phyloP scores from a whole-genome alignment of 2,329 filamentous ascomycete species.

The Penicillium griseofulvum region DNA sequence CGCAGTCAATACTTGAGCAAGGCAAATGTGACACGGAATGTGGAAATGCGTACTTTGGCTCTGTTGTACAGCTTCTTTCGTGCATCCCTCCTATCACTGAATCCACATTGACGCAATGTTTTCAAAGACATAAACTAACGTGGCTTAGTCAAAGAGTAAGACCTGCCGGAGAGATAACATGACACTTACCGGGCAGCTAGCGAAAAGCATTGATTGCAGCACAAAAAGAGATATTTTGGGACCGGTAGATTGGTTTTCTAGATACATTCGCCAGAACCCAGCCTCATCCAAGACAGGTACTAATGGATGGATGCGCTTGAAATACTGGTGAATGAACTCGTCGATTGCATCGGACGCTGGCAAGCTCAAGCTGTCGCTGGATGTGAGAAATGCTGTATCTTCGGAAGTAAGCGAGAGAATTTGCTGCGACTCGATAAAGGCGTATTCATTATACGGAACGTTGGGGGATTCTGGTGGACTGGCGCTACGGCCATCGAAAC shows the following conservation, averaged over 20 bases:
- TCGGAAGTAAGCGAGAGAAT: conserved; percentile 33
- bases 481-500: too few species aligned
- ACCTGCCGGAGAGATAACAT: too few species aligned
- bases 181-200: conserved; percentile 34
- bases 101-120: conserved; percentile 43
- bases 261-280: conserved; percentile 44
- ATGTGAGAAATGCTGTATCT: conserved; percentile 49
- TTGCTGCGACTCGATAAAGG: conserved; percentile 22
- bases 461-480: neutral
- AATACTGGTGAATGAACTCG: conserved; percentile 47
- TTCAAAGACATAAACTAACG: conserved; percentile 49
- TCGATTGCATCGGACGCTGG: conserved; percentile 45
- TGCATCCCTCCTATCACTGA: conserved; percentile 44
- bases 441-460: conserved; percentile 6
- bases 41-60: conserved; percentile 36
- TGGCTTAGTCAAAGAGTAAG: conserved; percentile 6
- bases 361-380: conserved; percentile 49
- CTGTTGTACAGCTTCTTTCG: conserved; percentile 47
- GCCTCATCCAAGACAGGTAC: conserved; percentile 40
- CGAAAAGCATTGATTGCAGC: conserved; percentile 33
- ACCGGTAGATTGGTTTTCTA: neutral
- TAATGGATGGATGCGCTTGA: conserved; percentile 31
- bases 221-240: conserved; percentile 30
- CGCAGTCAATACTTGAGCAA: neutral
- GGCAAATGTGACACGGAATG: neutral